Evolutionary conservation across 441 rosid genomes (phyloP).

Genomic region (Jatropha multifida): DNA sequence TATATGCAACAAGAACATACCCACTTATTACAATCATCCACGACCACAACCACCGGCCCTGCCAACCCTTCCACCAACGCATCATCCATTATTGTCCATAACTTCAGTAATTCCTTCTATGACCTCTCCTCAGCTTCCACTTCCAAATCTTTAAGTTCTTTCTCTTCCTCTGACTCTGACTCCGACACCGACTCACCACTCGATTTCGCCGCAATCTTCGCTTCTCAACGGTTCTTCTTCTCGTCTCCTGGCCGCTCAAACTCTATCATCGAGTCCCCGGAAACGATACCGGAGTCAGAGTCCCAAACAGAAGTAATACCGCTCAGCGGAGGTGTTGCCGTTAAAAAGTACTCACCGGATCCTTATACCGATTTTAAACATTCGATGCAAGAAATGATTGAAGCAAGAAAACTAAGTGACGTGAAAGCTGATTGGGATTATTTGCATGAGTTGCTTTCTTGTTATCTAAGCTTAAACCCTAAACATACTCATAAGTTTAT

Average conservation of each 20-base stretch:
- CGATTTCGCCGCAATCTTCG: constrained; percentile 66
- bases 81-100: constrained; percentile 37
- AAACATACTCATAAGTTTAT: constrained; percentile 65
- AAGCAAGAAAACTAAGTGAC: constrained; percentile 56
- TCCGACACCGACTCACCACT: constrained; percentile 40
- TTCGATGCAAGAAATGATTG: constrained; percentile 91
- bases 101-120: constrained; percentile 44
- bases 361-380: constrained; percentile 69
- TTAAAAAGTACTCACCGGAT: constrained; percentile 64
- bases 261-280: constrained; percentile 66
- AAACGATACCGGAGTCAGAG: constrained; percentile 8
- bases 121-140: constrained; percentile 40
- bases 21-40: constrained; percentile 9
- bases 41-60: neutral
- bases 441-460: constrained; percentile 66
- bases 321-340: constrained; percentile 53
- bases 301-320: neutral
- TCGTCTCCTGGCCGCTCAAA: constrained; percentile 91
- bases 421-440: constrained; percentile 58
- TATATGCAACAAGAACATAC: constrained; percentile 27
- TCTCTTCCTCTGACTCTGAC: constrained; percentile 39
- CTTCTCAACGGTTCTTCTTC: constrained; percentile 90
- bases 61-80: constrained; percentile 4
- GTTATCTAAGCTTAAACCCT: constrained; percentile 75
- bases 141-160: constrained; percentile 43